Evolutionary conservation across 129 eudicot genomes (phyloP).

Genomic region (Scalesia atractyloides): DNA sequence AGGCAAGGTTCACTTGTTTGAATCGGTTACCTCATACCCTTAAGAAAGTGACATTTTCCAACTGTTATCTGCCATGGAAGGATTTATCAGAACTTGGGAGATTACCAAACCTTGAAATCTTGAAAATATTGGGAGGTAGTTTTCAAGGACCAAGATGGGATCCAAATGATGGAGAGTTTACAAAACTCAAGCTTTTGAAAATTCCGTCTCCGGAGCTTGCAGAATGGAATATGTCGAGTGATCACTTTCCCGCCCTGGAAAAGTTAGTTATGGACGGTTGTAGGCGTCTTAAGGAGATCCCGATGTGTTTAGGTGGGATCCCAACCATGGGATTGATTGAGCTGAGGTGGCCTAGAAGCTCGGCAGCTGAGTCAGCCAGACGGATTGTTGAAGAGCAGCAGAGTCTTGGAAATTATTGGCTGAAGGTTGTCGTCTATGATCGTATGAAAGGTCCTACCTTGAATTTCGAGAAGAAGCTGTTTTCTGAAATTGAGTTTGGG

Average conservation of each 20-base stretch:
- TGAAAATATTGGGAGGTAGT: slow-evolving; percentile 25
- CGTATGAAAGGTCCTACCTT: not conserved
- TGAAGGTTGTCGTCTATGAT: slow-evolving; percentile 22
- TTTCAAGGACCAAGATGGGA: slow-evolving; percentile 41
- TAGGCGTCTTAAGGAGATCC: slow-evolving; percentile 36
- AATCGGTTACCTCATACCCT: slow-evolving; percentile 34
- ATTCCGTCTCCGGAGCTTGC: slow-evolving; percentile 27
- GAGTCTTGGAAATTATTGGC: slow-evolving; percentile 16
- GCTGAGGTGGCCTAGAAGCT: slow-evolving; percentile 19
- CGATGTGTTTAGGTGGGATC: slow-evolving; percentile 27
- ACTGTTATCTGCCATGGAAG: slow-evolving; percentile 28
- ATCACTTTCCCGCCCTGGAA: slow-evolving; percentile 38
- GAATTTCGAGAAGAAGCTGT: not conserved
- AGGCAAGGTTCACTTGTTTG: not conserved
- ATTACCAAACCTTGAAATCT: slow-evolving; percentile 42
- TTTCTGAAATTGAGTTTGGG: not conserved
- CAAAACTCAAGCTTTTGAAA: slow-evolving; percentile 35
- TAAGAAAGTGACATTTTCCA: slow-evolving; percentile 34
- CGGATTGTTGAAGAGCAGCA: slow-evolving; percentile 23
- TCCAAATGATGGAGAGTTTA: slow-evolving; percentile 36
- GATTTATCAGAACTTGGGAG: slow-evolving; percentile 33
- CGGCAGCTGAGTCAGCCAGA: slow-evolving; percentile 34
- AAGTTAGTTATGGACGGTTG: slow-evolving; percentile 23
- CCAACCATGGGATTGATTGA: slow-evolving; percentile 28
- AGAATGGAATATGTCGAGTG: slow-evolving; percentile 27